Conservation (phyloP, 1,284 basidiomycete genomes). For the Psilocybe mexicana region DNA sequence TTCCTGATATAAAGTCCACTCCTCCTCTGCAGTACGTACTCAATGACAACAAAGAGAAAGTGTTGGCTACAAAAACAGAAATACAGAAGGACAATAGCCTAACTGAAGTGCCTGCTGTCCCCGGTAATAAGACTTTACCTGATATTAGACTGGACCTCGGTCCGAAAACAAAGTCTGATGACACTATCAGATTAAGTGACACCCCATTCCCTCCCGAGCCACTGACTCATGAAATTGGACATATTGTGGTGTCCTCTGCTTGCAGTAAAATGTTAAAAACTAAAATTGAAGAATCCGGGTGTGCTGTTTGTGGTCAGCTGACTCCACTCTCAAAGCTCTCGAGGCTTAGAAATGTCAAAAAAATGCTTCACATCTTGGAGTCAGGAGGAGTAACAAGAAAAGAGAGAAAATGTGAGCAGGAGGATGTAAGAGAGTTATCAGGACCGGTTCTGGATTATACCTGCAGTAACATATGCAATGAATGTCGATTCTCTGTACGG, state of each 20-base stretch:
- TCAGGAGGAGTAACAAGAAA: background rate
- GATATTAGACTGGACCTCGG: too few relatives aligned
- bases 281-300: conserved; percentile 27
- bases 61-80: too few relatives aligned
- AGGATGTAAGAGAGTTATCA: background rate
- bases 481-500: background rate
- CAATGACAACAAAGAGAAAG: too few relatives aligned
- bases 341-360: conserved; percentile 17
- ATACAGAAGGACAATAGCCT: too few relatives aligned
- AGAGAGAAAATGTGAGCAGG: background rate
- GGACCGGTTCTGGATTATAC: background rate
- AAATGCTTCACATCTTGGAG: conserved; percentile 17
- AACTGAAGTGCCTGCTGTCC: too few relatives aligned
- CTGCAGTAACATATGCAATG: background rate
- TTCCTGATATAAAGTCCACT: too few relatives aligned
- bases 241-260: conserved; percentile 7
- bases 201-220: conserved; percentile 10
- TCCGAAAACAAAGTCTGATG: too few relatives aligned
- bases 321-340: conserved; percentile 13
- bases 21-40: too few relatives aligned
- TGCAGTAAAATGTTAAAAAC: conserved; percentile 11
- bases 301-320: conserved; percentile 31
- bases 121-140: too few relatives aligned
- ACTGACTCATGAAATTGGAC: background rate
- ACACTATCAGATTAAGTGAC: too few relatives aligned